Base-by-base conservation (phyloP, 352 stramenopile species). In the Globisporangium canariense region DNA sequence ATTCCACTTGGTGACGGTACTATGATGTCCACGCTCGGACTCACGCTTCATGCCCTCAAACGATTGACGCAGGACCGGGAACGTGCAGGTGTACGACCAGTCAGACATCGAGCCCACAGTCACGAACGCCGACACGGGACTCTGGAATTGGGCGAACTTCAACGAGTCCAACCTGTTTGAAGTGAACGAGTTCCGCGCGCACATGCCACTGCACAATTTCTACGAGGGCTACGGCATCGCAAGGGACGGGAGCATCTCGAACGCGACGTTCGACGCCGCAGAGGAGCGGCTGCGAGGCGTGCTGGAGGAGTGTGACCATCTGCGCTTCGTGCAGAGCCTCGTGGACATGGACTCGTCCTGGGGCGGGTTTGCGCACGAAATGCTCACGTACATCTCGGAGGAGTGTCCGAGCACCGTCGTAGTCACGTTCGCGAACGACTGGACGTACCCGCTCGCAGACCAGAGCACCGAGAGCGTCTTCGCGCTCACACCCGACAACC, bases 281-380 rank as follows among this genome's bases (percentile, higher is more conserved):
- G 73, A 93, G 66, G 84, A 95, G 46, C 76, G 77, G 9, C 60
- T 93, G 34, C 81, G 86, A 16, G 60, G 55, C 3, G 67, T 85
- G 4, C 60, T 95, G 9, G 86, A 95, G 56, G 71, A 79, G 46
- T 90, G 81, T 60, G 86, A 95, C 64, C 74, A 77, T 53, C 64
- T 95, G 38, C 75, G 78, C 36, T 56, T 83, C 22, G 75, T 95
- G 20, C 77, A 93, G 64, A 71, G 71, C 43, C 60, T 91, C 11
- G 84, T 95, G 30, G 86, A 95, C 63, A 85, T 93, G 77, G 80
- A 93, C 68, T 93, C 86, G 18, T 77, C 79, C 1, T 95, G 83
- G 83, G 84, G 83, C 34, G 86, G 84, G 20, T 64, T 95, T 38
- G 85, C 86, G 8, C 65, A 79, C 28, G 84, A 95, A 32, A 66